Evolutionary conservation across 169 alveolate genomes (phyloP).

Genomic region (Eimeria acervulina): DNA sequence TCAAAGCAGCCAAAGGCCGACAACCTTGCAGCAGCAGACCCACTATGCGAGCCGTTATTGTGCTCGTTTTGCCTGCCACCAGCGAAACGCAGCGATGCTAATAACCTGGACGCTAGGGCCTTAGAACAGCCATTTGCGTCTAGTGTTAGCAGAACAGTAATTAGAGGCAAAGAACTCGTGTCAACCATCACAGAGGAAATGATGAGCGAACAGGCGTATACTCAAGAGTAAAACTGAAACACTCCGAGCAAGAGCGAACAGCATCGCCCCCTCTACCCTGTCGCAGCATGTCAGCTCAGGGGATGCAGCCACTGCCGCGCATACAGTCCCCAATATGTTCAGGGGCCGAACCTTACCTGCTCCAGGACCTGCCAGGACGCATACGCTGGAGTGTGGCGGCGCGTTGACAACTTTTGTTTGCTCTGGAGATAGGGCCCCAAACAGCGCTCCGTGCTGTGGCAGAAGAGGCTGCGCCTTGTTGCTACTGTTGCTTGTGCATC

Average conservation of each 20-base stretch:
- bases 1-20: conserved; percentile 86
- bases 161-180: neutral
- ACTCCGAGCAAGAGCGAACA: neutral
- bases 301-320: neutral
- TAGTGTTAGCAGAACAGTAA: neutral
- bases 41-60: conserved; percentile 89
- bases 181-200: neutral
- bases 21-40: conserved; percentile 85
- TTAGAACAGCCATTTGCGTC: neutral
- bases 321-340: neutral
- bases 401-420: conserved; percentile 88
- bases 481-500: neutral
- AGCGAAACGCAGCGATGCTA: neutral
- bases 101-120: neutral
- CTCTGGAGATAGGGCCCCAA: conserved; percentile 87
- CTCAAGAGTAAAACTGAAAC: neutral
- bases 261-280: neutral
- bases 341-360: conserved; percentile 86
- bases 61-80: conserved; percentile 87
- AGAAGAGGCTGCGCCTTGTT: neutral
- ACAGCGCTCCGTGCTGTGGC: conserved; percentile 84
- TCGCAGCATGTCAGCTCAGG: neutral
- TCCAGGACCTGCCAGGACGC: conserved; percentile 92
- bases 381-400: conserved; percentile 84
- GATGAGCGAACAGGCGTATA: neutral